phyloP scores from a whole-genome alignment of 495 filamentous ascomycete genomes.

The Hyaloscypha variabilis region DNA sequence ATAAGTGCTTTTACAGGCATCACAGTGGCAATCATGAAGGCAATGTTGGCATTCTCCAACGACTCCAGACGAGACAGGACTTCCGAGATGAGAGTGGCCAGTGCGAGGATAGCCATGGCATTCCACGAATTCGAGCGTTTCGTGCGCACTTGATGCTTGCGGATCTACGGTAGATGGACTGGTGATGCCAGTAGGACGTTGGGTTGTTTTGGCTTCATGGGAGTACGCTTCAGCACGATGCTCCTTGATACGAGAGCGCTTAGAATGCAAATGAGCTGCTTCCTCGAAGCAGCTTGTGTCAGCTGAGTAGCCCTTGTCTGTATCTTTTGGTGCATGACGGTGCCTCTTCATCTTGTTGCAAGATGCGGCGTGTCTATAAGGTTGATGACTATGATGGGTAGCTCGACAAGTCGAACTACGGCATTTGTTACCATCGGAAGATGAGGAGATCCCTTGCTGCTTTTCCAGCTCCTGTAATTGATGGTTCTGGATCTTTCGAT shows the following conservation, averaged over 20 bases:
- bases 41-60: slow-evolving; percentile 31
- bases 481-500: not conserved
- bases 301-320: slow-evolving; percentile 27
- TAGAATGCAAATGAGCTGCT: not conserved
- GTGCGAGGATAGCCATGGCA: slow-evolving; percentile 31
- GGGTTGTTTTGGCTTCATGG: not conserved
- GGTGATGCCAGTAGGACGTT: not conserved
- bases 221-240: not conserved
- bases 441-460: not conserved
- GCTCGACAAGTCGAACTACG: slow-evolving; percentile 35
- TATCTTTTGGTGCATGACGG: slow-evolving; percentile 25
- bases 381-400: slow-evolving; percentile 37
- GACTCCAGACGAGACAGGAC: slow-evolving; percentile 15
- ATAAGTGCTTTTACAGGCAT: slow-evolving; percentile 24
- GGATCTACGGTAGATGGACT: not conserved
- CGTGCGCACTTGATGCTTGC: not conserved
- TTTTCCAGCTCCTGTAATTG: not conserved
- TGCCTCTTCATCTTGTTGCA: slow-evolving; percentile 22
- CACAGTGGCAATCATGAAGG: slow-evolving; percentile 28
- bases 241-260: not conserved
- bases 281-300: slow-evolving; percentile 26
- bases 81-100: slow-evolving; percentile 22
- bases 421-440: slow-evolving; percentile 25
- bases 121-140: slow-evolving; percentile 21
- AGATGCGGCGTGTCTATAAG: slow-evolving; percentile 35